These are phyloP conservation scores for Pseudophaeomoniella oleicola DNA, from an alignment of 2,329 filamentous ascomycete genomes.

Conservation along the genomic window DNA sequence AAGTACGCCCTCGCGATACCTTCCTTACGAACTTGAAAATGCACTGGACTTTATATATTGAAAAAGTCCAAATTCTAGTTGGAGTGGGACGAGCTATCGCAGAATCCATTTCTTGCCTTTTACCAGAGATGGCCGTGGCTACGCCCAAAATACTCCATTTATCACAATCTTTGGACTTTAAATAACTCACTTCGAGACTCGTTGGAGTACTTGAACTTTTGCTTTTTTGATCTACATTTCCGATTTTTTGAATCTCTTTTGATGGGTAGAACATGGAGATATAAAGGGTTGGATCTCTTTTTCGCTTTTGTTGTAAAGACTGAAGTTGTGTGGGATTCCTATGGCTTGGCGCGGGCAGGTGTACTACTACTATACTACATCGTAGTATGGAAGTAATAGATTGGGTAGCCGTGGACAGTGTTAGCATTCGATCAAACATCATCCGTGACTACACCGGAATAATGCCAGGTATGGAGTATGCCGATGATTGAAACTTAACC, in stretches of 20 bases:
- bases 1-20: background rate
- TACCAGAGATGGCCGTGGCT: conserved; percentile 66
- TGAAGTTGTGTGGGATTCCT: no score
- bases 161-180: conserved; percentile 41
- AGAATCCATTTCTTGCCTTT: conserved; percentile 67
- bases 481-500: no score
- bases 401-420: no score
- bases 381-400: no score
- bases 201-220: conserved; percentile 2
- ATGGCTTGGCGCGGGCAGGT: no score
- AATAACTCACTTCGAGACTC: conserved; percentile 3
- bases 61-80: conserved; percentile 9
- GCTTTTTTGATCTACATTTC: background rate
- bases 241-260: background rate
- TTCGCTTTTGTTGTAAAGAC: no score
- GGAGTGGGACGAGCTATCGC: conserved; percentile 56
- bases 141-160: conserved; percentile 44
- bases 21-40: no score
- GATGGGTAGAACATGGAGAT: background rate
- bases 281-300: background rate
- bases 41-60: conserved; percentile 12
- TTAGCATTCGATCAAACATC: no score
- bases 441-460: no score
- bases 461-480: no score
- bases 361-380: no score